phyloP scores from a whole-genome alignment of 176 grass and related monocot species.

The Triticum timopheevii region DNA sequence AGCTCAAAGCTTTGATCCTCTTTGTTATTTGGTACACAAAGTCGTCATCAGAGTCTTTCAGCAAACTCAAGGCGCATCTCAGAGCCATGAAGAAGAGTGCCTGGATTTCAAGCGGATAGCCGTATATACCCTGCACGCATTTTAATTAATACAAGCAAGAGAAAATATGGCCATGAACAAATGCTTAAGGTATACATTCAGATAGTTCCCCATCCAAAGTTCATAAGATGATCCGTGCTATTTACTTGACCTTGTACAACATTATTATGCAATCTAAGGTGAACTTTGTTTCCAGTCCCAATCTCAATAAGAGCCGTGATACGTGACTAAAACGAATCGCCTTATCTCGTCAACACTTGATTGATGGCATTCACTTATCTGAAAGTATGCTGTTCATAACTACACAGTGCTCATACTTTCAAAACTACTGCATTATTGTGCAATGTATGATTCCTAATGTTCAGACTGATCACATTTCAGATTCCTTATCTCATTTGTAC shows the following conservation, averaged over 20 bases:
- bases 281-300: not conserved
- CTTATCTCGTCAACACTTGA: not conserved
- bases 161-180: not conserved
- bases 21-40: slow-evolving; percentile 53
- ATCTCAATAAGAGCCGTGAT: not conserved
- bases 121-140: slow-evolving; percentile 68
- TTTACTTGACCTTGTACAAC: not conserved
- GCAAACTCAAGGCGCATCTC: slow-evolving; percentile 47
- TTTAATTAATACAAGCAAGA: slow-evolving; percentile 18
- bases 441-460: not conserved
- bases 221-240: not conserved
- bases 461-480: slow-evolving; percentile 11
- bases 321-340: not conserved
- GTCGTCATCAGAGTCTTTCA: slow-evolving; percentile 45
- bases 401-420: not conserved
- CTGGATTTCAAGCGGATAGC: slow-evolving; percentile 87
- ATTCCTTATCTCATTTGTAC: not conserved
- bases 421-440: not conserved
- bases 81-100: slow-evolving; percentile 77
- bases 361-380: not conserved
- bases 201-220: slow-evolving; percentile 15
- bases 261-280: slow-evolving; percentile 13
- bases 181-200: slow-evolving; percentile 11
- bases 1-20: slow-evolving; percentile 72
- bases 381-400: not conserved